These are phyloP conservation scores for Vanilla planifolia DNA, from an alignment of 106 monocot species.

Conservation along the genomic window DNA sequence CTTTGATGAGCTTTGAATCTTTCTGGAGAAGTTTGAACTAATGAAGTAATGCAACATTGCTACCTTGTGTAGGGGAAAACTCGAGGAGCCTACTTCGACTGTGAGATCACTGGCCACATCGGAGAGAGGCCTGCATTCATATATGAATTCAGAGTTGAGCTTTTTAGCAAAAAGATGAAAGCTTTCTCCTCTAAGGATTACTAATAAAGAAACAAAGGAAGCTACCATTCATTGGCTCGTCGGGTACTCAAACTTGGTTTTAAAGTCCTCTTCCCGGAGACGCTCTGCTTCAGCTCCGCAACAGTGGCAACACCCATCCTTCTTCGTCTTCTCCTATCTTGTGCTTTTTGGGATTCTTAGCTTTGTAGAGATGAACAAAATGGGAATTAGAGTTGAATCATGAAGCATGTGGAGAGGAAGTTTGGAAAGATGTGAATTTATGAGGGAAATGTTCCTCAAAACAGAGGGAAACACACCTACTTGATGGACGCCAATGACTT, in stretches of 20 bases:
- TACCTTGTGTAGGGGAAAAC: conserved; percentile 80
- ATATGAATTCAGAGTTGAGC: not conserved
- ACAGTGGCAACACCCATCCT: conserved; percentile 60
- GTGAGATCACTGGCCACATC: conserved; percentile 88
- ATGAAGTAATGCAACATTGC: not conserved
- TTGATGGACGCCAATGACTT: too few relatives aligned
- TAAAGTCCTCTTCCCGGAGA: conserved; percentile 61
- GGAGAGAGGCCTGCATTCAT: conserved; percentile 51
- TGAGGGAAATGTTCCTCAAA: too few relatives aligned
- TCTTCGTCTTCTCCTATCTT: conserved; percentile 19
- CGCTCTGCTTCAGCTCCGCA: conserved; percentile 60
- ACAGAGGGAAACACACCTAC: too few relatives aligned
- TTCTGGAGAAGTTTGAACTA: not conserved
- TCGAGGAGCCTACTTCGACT: conserved; percentile 70
- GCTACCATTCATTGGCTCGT: conserved; percentile 68
- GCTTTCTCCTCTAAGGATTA: not conserved
- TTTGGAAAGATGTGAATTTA: too few relatives aligned
- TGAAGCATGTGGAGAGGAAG: too few relatives aligned
- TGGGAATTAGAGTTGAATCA: too few relatives aligned
- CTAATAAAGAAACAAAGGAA: not conserved
- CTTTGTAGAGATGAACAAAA: too few relatives aligned
- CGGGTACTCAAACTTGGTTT: conserved; percentile 48
- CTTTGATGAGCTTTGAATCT: not conserved
- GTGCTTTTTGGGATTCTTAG: not conserved
- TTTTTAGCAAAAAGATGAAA: not conserved